Percentiles rank a stretch among this genome's conserved stretches.
These are phyloP conservation scores for Globisporangium okanoganense DNA, from an alignment of 352 stramenopile species.

Conservation along the genomic window DNA sequence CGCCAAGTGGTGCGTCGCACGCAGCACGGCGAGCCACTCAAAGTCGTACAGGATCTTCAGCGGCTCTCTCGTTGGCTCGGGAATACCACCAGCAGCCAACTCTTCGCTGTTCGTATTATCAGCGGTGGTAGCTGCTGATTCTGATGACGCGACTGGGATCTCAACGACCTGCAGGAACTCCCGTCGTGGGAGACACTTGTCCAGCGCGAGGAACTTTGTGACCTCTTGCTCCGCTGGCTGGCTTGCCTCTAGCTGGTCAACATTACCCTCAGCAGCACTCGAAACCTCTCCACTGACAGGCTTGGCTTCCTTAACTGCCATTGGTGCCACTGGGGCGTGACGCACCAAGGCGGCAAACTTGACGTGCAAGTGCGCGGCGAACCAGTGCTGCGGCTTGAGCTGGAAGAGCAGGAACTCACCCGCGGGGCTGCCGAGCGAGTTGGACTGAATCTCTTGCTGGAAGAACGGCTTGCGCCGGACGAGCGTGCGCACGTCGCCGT, in stretches of 20 bases:
- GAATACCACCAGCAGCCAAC: no score
- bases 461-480: slow-evolving; percentile 95
- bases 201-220: slow-evolving; percentile 98
- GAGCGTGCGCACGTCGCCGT: slow-evolving; percentile 90
- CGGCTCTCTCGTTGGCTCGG: slow-evolving; percentile 11
- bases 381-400: slow-evolving; percentile 95
- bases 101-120: neutral
- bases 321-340: slow-evolving; percentile 36
- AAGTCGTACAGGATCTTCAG: slow-evolving; percentile 90
- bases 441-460: slow-evolving; percentile 90
- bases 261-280: neutral
- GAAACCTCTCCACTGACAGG: neutral
- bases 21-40: slow-evolving; percentile 94
- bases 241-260: neutral
- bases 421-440: slow-evolving; percentile 92
- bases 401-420: slow-evolving; percentile 90
- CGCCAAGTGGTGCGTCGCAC: slow-evolving; percentile 89
- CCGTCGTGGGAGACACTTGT: slow-evolving; percentile 97
- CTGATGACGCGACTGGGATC: slow-evolving; percentile 26
- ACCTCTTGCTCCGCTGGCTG: slow-evolving; percentile 7
- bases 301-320: neutral
- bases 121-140: neutral
- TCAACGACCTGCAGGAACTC: slow-evolving; percentile 95
- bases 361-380: slow-evolving; percentile 97
- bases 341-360: slow-evolving; percentile 96